Evolutionary conservation across 139 green algal genomes (phyloP), one percentile per base, ranked within the genome.

Genomic region (Tetradesmus lagerheimii): DNA sequence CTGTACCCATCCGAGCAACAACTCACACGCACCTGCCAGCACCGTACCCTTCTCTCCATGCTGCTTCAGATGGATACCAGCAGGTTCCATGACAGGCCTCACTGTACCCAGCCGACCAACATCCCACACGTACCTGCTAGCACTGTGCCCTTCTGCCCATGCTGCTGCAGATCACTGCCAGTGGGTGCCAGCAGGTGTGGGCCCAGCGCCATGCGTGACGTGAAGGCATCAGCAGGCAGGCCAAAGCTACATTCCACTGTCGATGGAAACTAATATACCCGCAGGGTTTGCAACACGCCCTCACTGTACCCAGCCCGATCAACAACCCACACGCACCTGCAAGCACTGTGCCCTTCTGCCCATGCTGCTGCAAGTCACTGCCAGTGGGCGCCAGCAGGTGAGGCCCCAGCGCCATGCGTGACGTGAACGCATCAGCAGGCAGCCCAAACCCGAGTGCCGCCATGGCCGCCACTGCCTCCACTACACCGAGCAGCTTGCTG

Each of bases 331-430:
- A 29, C 85, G 31, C 67, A 94, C 93, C 93, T 83, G 93, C 93
- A 20, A 96, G 91, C 43, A 98, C 95, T 3, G 94, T 97, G 34
- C 95, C 94, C 53, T 94, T 62, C 18, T 88, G 1, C 43, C 92
- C 78, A 75, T 97, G 94, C 43, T 39, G n/a, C 0, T 41, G 76
- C 87, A 99, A 91, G 85, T 99, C 96, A 41, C 91, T 95, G 35
- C 95, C 97, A 50, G 97, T 99, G 39, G 97, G 97, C 0, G 96
- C 97, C 89, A 99, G 93, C 67, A 99, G 93, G 91, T 99, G 97
- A 2, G 97, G 96, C 0, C 96, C 97, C 12, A 93, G 53, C 0
- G 90, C 18, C 97, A 99, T 98, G 45, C 92, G 87, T 0, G 81
- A 57, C 20, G 93, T 96, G 83, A 99, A 96, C 14, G 96, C 92